phyloP scores from a whole-genome alignment of 495 filamentous ascomycete species.

The Rusavskia elegans region DNA sequence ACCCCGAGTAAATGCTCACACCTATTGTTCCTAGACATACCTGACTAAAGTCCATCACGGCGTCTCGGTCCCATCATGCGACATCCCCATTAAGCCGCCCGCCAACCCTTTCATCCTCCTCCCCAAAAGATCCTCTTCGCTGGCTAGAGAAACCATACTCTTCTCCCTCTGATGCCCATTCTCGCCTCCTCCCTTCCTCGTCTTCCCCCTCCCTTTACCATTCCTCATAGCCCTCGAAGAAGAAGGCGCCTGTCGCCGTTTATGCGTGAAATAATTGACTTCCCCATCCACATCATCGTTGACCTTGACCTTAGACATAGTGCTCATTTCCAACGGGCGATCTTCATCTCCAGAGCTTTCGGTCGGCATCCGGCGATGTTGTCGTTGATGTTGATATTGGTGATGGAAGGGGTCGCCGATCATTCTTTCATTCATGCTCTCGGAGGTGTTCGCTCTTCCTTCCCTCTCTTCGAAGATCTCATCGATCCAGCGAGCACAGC shows the following conservation, averaged over 20 bases:
- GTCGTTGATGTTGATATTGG: conserved; percentile 4
- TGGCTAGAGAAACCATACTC: conserved; percentile 58
- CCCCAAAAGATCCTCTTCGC: conserved; percentile 68
- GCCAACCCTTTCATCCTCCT: conserved; percentile 74
- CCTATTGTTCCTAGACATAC: too few species aligned
- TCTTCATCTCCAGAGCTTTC: conserved; percentile 74
- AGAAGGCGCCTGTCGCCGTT: not conserved
- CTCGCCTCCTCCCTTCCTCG: conserved; percentile 5
- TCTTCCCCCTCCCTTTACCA: not conserved
- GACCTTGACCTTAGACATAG: not conserved
- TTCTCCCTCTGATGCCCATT: conserved; percentile 19
- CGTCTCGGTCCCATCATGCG: too few species aligned
- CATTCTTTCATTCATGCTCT: conserved; percentile 9
- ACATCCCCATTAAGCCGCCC: conserved; percentile 51
- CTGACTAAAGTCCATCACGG: too few species aligned
- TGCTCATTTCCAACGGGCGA: conserved; percentile 59
- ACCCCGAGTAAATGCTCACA: too few species aligned
- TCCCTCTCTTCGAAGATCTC: conserved; percentile 38
- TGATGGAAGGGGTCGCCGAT: not conserved
- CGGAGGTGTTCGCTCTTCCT: not conserved
- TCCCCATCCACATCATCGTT: not conserved
- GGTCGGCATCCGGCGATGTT: conserved; percentile 29
- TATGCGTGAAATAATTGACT: not conserved
- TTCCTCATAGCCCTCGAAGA: not conserved
- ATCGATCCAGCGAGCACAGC: conserved; percentile 61